phyloP scores from a whole-genome alignment of 345 rosid genomes.

The Gossypium raimondii region DNA sequence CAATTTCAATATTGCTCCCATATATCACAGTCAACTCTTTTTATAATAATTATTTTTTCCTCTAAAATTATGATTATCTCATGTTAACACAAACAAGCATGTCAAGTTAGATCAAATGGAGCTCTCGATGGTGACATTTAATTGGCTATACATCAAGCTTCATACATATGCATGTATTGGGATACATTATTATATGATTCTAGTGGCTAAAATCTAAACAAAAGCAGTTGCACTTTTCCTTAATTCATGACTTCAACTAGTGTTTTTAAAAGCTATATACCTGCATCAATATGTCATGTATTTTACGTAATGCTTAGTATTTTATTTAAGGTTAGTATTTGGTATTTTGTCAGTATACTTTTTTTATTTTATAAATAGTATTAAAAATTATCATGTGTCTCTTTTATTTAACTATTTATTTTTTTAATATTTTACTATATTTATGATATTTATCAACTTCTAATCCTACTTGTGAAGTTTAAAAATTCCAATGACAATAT shows the following conservation, averaged over 20 bases:
- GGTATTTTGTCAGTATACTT: too few species aligned
- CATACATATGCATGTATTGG: conserved; percentile 17
- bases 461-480: too few species aligned
- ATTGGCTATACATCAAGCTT: conserved; percentile 18
- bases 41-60: not conserved
- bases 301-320: conserved; percentile 11
- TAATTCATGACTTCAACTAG: too few species aligned
- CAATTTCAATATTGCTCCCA: not conserved
- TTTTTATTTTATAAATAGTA: too few species aligned
- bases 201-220: not conserved
- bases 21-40: conserved; percentile 13
- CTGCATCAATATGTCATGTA: not conserved
- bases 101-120: conserved; percentile 39
- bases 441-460: too few species aligned
- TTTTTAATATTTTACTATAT: too few species aligned
- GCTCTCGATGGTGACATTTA: conserved; percentile 41
- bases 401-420: too few species aligned
- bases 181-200: not conserved
- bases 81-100: conserved; percentile 19
- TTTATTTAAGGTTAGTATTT: too few species aligned
- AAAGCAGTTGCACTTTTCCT: too few species aligned
- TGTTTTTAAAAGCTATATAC: too few species aligned
- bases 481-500: too few species aligned
- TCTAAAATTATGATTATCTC: not conserved
- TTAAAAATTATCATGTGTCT: too few species aligned